These are phyloP conservation scores for Guadua angustifolia DNA, from an alignment of 176 grass and related monocot species.

Conservation along the genomic window DNA sequence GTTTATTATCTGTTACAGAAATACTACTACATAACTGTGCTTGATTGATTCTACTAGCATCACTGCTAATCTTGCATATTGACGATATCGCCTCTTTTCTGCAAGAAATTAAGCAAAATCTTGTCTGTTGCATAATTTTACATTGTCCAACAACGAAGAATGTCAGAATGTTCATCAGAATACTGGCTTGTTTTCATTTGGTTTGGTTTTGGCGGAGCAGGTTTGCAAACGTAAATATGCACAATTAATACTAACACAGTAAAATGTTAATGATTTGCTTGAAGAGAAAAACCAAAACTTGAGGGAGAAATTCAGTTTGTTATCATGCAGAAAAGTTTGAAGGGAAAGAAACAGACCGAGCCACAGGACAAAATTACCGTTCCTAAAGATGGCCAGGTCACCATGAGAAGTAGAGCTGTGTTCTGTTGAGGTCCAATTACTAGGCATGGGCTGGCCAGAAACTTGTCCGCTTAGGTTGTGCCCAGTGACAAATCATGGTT, in stretches of 20 bases:
- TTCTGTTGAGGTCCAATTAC: background rate
- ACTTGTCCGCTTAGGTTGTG: background rate
- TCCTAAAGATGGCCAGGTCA: background rate
- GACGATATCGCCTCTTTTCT: slow-evolving; percentile 1
- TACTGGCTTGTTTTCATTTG: background rate
- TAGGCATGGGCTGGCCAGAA: background rate
- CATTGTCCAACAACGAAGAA: background rate
- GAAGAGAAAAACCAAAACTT: background rate
- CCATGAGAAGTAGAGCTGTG: background rate
- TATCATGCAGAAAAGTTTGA: background rate
- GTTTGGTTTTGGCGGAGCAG: background rate
- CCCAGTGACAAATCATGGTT: too few species aligned
- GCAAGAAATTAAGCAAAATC: background rate
- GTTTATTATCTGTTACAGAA: background rate
- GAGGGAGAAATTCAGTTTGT: background rate
- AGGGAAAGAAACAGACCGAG: background rate
- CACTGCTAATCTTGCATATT: background rate
- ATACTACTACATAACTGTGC: background rate
- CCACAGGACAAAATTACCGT: background rate
- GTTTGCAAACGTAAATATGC: background rate
- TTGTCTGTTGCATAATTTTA: background rate
- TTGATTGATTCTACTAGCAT: background rate
- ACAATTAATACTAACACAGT: background rate
- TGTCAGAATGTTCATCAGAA: background rate
- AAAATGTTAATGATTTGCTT: background rate